Conservation (phyloP, 345 rosid genomes). For the Trapa incisa region DNA sequence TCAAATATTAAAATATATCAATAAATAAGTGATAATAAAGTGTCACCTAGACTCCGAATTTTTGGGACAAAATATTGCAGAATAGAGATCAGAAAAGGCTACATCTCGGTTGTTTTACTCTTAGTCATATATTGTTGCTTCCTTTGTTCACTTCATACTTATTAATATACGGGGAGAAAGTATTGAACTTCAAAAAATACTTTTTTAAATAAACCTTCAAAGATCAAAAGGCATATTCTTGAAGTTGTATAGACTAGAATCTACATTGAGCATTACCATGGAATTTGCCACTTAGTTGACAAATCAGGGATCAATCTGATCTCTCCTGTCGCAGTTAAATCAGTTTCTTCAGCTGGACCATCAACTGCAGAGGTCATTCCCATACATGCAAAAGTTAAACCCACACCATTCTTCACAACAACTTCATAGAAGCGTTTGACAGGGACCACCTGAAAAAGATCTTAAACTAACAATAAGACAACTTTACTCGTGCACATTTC, state of each 20-base stretch:
- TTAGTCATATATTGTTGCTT: neutral
- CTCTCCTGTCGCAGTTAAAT: slow-evolving; percentile 74
- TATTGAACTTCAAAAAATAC: neutral
- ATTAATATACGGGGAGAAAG: neutral
- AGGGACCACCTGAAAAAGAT: slow-evolving; percentile 58
- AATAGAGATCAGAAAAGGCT: neutral
- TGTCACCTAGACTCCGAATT: neutral
- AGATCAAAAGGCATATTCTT: neutral
- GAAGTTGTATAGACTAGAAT: neutral
- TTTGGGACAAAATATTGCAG: neutral
- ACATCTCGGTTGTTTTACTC: neutral
- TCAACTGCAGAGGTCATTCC: slow-evolving; percentile 69
- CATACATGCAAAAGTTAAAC: slow-evolving; percentile 74
- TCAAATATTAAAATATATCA: neutral
- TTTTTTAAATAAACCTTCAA: neutral
- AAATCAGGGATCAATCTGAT: slow-evolving; percentile 82
- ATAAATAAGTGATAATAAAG: neutral
- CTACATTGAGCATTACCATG: slow-evolving; percentile 44
- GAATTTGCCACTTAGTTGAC: slow-evolving; percentile 51
- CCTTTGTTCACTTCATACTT: neutral
- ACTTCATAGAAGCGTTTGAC: slow-evolving; percentile 47
- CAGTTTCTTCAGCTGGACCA: slow-evolving; percentile 69
- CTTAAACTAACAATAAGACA: neutral
- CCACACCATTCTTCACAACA: slow-evolving; percentile 58
- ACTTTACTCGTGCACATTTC: neutral